Evolutionary conservation across 1,284 basidiomycete species (phyloP).

Genomic region (Cryptococcus sp.): DNA sequence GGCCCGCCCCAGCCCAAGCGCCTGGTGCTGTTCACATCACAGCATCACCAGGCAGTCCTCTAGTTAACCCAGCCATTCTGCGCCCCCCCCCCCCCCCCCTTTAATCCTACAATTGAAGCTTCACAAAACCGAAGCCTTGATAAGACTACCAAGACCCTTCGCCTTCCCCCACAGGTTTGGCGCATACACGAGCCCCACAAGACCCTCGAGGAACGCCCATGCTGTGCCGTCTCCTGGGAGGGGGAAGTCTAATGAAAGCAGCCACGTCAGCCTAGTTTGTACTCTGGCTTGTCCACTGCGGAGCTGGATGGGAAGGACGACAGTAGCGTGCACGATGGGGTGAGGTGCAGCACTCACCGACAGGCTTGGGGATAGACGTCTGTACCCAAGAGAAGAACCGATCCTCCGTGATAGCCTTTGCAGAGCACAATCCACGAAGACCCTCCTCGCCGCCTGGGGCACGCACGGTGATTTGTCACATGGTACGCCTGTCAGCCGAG

Average conservation of each 20-base stretch:
- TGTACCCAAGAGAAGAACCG: constrained; percentile 75
- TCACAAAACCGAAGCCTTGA: constrained; percentile 17
- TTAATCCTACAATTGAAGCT: too few relatives aligned
- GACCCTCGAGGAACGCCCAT: constrained; percentile 73
- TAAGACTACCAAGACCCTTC: constrained; percentile 33
- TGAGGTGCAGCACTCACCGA: constrained; percentile 19
- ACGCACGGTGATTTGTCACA: too few relatives aligned
- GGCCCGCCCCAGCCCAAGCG: too few relatives aligned
- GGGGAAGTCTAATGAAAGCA: constrained; percentile 32
- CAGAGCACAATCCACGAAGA: constrained; percentile 74
- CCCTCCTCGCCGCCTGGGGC: constrained; percentile 80
- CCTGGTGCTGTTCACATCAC: too few relatives aligned
- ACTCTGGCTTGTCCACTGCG: neutral
- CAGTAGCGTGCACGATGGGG: too few relatives aligned
- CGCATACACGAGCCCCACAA: constrained; percentile 71
- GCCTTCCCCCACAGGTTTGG: constrained; percentile 47
- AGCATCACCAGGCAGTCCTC: too few relatives aligned
- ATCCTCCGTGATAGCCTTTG: constrained; percentile 83
- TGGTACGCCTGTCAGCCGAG: neutral
- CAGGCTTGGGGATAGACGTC: constrained; percentile 68
- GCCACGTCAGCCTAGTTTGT: constrained; percentile 14
- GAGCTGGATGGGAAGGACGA: constrained; percentile 3
- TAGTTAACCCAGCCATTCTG: too few relatives aligned
- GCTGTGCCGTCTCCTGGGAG: constrained; percentile 24
- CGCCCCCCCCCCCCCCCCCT: too few relatives aligned